Conservation (phyloP, 2,329 filamentous ascomycete genomes). For the Penicillium sp. region DNA sequence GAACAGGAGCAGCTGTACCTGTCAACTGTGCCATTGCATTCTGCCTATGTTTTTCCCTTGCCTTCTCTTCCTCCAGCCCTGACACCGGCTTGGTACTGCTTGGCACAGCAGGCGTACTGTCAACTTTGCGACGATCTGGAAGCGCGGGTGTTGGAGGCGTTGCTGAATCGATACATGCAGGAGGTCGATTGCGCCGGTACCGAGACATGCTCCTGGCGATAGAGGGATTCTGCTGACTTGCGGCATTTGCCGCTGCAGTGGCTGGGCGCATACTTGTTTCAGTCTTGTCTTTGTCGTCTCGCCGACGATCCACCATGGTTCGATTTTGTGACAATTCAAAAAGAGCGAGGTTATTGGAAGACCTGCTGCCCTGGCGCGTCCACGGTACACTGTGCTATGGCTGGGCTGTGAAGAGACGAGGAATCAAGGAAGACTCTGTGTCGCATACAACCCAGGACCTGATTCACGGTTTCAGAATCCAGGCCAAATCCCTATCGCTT, state of each 20-base stretch:
- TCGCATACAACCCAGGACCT: not conserved
- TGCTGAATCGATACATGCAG: conserved; percentile 12
- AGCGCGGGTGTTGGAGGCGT: conserved; percentile 21
- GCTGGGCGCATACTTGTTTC: not conserved
- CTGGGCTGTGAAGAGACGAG: not conserved
- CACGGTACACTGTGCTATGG: not conserved
- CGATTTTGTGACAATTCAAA: not conserved
- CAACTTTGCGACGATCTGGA: conserved; percentile 13
- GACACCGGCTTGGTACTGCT: not conserved
- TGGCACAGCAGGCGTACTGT: conserved; percentile 4
- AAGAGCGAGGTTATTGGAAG: not conserved
- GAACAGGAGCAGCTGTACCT: conserved; percentile 25
- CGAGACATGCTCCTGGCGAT: conserved; percentile 42
- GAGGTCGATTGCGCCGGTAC: conserved; percentile 37
- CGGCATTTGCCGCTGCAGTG: not conserved
- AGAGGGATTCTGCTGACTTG: conserved; percentile 28
- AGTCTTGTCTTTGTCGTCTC: not conserved
- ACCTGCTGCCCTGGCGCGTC: not conserved
- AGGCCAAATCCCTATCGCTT: conserved; percentile 2
- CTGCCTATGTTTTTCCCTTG: conserved; percentile 35
- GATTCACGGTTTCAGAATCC: not conserved
- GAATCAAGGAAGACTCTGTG: not conserved
- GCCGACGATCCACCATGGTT: not conserved
- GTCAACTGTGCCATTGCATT: conserved; percentile 42
- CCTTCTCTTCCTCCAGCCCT: conserved; percentile 19